A percentile compares a stretch with the other conserved stretches of the same genome.
phyloP scores from a whole-genome alignment of 108 stramenopile species.

The Bacterosira constricta region DNA sequence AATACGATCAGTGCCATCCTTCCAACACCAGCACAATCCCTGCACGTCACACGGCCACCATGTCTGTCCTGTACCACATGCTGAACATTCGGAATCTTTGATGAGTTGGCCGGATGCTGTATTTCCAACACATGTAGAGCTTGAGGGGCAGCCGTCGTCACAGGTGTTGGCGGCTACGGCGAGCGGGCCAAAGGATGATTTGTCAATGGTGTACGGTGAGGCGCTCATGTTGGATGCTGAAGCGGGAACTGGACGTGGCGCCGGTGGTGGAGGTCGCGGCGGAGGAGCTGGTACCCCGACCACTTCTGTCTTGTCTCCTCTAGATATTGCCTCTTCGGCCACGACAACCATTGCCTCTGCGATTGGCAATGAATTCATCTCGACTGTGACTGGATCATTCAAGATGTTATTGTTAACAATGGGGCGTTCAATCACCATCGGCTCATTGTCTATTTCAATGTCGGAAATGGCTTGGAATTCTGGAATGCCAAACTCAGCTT shows the following conservation, averaged over 20 bases:
- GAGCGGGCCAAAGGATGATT: constrained; percentile 9
- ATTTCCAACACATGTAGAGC: constrained; percentile 37
- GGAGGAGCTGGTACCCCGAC: constrained; percentile 13
- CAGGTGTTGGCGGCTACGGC: constrained; percentile 30
- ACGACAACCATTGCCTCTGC: not conserved
- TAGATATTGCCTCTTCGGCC: constrained; percentile 7
- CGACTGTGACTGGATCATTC: not conserved
- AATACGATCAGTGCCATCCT: constrained; percentile 28
- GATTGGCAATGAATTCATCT: not conserved
- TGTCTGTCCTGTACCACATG: constrained; percentile 17
- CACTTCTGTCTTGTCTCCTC: constrained; percentile 36
- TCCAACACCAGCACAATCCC: constrained; percentile 38
- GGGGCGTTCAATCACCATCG: too few relatives aligned
- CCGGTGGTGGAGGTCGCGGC: not conserved
- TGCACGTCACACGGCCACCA: constrained; percentile 36
- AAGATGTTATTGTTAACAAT: too few relatives aligned
- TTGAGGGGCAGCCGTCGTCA: constrained; percentile 22
- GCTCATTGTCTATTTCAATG: not conserved
- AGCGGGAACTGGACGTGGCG: not conserved
- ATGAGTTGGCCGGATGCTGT: constrained; percentile 25
- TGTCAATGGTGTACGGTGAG: constrained; percentile 38
- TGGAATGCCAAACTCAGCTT: too few relatives aligned
- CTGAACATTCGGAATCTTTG: constrained; percentile 13
- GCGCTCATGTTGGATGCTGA: not conserved
- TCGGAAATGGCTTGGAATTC: not conserved